Percentiles rank a stretch among this genome's conserved stretches.
These are phyloP conservation scores for Xylaria bambusicola DNA, from an alignment of 495 filamentous ascomycete species.

Conservation along the genomic window DNA sequence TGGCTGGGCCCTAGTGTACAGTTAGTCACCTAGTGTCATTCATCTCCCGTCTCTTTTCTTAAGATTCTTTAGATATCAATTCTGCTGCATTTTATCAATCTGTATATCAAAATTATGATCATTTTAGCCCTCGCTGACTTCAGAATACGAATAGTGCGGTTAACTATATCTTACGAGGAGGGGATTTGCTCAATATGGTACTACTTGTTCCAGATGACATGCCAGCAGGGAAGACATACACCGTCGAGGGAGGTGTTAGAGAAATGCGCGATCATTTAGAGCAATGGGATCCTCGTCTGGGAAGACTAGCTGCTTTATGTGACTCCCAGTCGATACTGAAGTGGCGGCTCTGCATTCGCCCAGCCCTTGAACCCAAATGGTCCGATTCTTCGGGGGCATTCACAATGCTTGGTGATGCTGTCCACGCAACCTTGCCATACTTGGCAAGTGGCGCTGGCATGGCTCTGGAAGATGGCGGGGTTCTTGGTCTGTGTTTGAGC, in stretches of 20 bases:
- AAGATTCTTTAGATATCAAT: no score
- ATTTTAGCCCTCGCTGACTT: no score
- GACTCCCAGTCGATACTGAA: slow-evolving; percentile 56
- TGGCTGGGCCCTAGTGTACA: slow-evolving; percentile 67
- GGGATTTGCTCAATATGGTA: slow-evolving; percentile 68
- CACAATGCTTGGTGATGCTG: slow-evolving; percentile 67
- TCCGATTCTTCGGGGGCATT: slow-evolving; percentile 55
- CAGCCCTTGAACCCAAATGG: slow-evolving; percentile 55
- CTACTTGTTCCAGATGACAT: slow-evolving; percentile 70
- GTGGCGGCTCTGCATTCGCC: slow-evolving; percentile 67
- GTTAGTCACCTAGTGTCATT: no score
- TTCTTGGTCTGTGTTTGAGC: slow-evolving; percentile 44
- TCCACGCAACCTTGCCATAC: slow-evolving; percentile 70
- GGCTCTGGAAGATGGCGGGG: slow-evolving; percentile 52
- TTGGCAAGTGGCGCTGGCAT: slow-evolving; percentile 42
- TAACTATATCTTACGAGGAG: slow-evolving; percentile 62
- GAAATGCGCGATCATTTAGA: slow-evolving; percentile 66
- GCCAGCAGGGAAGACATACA: slow-evolving; percentile 45
- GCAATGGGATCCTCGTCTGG: slow-evolving; percentile 61
- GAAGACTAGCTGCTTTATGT: slow-evolving; percentile 50
- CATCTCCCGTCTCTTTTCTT: no score
- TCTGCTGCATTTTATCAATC: no score
- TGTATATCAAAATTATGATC: no score
- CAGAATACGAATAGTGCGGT: no score
- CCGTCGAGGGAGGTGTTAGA: slow-evolving; percentile 57